Conservation (phyloP, 192 early-diverging fungal species). For the Kappamyces sp. region DNA sequence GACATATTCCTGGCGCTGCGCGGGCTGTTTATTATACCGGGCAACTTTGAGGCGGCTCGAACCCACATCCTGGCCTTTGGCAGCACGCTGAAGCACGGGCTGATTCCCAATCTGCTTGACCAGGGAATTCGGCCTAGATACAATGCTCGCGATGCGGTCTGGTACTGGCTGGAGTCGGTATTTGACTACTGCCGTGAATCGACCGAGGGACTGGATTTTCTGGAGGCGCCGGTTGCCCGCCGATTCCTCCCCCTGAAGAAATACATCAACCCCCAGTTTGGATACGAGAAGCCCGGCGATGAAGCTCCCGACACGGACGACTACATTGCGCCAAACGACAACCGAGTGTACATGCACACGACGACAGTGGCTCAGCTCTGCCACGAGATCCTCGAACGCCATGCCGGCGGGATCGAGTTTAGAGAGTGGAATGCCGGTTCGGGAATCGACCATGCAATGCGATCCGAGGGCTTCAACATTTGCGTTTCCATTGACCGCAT, state of each 20-base stretch:
- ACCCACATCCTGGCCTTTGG: slow-evolving; percentile 89
- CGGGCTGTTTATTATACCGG: slow-evolving; percentile 78
- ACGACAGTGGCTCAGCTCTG: slow-evolving; percentile 80
- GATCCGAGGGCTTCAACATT: slow-evolving; percentile 82
- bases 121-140: slow-evolving; percentile 77
- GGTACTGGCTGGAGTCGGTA: slow-evolving; percentile 94
- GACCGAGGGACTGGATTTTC: slow-evolving; percentile 71
- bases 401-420: slow-evolving; percentile 86
- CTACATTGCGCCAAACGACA: slow-evolving; percentile 43
- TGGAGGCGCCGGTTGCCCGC: slow-evolving; percentile 64
- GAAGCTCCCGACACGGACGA: slow-evolving; percentile 34
- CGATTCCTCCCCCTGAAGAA: slow-evolving; percentile 69
- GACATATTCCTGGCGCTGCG: slow-evolving; percentile 91
- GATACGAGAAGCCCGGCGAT: slow-evolving; percentile 22
- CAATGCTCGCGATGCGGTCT: slow-evolving; percentile 93
- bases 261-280: slow-evolving; percentile 32
- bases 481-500: slow-evolving; percentile 57
- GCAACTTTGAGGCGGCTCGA: slow-evolving; percentile 74
- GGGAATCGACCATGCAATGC: slow-evolving; percentile 86
- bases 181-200: slow-evolving; percentile 73
- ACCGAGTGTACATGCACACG: slow-evolving; percentile 53
- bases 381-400: slow-evolving; percentile 85
- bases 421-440: slow-evolving; percentile 93
- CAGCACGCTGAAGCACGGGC: slow-evolving; percentile 82
- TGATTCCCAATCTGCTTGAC: slow-evolving; percentile 96